phyloP scores from a whole-genome alignment of 192 early-diverging fungal species.

The Podila epigama region DNA sequence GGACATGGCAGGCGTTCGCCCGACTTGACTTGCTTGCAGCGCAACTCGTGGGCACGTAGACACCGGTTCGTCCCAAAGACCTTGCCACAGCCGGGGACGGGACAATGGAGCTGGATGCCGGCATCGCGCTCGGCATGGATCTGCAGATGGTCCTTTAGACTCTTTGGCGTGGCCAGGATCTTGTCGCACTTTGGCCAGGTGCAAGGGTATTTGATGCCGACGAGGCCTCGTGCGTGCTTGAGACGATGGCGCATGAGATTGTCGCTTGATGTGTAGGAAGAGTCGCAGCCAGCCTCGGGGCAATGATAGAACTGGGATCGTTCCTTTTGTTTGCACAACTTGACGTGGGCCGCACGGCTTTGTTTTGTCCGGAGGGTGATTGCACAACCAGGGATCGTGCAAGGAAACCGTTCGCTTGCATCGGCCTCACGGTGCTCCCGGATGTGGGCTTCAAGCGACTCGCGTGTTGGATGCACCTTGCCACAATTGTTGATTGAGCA shows the following conservation, averaged over 20 bases:
- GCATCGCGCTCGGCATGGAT: constrained; percentile 44
- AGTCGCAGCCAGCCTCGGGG: constrained; percentile 34
- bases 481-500: constrained; percentile 30
- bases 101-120: constrained; percentile 33
- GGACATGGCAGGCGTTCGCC: constrained; percentile 36
- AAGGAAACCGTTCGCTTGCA: constrained; percentile 15
- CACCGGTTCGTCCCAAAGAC: constrained; percentile 46
- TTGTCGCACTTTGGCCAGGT: constrained; percentile 36
- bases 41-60: constrained; percentile 36
- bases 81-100: constrained; percentile 35
- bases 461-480: constrained; percentile 23
- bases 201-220: constrained; percentile 45
- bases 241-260: constrained; percentile 36
- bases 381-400: constrained; percentile 28
- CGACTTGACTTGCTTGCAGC: constrained; percentile 45
- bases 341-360: constrained; percentile 25
- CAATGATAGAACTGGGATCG: constrained; percentile 20
- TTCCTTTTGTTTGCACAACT: constrained; percentile 37
- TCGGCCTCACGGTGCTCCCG: constrained; percentile 30
- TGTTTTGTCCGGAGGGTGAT: constrained; percentile 33
- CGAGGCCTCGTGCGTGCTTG: constrained; percentile 36
- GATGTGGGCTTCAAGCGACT: constrained; percentile 29
- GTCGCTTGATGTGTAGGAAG: constrained; percentile 32
- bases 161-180: constrained; percentile 44
- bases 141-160: constrained; percentile 37